A percentile compares a stretch with the other conserved stretches of the same genome.
These are phyloP conservation scores for Cucurbitaria berberidis DNA, from an alignment of 2,329 filamentous ascomycete genomes.

Conservation along the genomic window DNA sequence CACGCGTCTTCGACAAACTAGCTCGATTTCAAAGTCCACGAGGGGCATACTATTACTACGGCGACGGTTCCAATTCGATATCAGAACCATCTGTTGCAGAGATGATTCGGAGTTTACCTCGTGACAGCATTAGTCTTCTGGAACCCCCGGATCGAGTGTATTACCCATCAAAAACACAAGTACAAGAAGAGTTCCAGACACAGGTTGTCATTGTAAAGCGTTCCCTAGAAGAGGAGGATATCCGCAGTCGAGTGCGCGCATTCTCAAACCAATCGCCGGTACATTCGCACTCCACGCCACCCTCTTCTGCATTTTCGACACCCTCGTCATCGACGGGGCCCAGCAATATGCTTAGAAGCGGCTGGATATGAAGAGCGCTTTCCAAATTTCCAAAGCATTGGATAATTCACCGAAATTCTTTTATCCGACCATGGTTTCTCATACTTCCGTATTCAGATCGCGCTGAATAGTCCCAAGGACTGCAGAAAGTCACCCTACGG, in stretches of 20 bases:
- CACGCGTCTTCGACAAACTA: conserved; percentile 19
- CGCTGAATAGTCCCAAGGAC: not conserved
- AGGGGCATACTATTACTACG: conserved; percentile 17
- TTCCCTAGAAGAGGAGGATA: conserved; percentile 4
- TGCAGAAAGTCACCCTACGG: not conserved
- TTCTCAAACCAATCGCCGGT: conserved; percentile 1
- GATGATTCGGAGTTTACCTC: not conserved
- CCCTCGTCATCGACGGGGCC: not conserved
- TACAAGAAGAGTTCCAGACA: not conserved
- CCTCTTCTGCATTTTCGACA: not conserved
- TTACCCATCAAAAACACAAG: not conserved
- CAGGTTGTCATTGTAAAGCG: not conserved
- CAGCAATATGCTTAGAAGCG: not conserved
- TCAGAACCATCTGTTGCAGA: conserved; percentile 1
- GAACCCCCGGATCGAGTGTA: conserved; percentile 1
- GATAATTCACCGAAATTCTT: too few species aligned
- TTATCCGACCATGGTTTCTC: too few species aligned
- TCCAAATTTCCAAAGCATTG: too few species aligned
- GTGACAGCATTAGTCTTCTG: conserved; percentile 6
- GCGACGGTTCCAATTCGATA: not conserved
- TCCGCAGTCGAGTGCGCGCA: conserved; percentile 4
- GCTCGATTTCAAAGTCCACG: conserved; percentile 7
- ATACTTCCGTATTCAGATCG: too few species aligned
- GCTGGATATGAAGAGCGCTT: not conserved
- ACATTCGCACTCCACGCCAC: not conserved